Conservation (phyloP, 73 alveolate species). For the Paramecium sonneborni region DNA sequence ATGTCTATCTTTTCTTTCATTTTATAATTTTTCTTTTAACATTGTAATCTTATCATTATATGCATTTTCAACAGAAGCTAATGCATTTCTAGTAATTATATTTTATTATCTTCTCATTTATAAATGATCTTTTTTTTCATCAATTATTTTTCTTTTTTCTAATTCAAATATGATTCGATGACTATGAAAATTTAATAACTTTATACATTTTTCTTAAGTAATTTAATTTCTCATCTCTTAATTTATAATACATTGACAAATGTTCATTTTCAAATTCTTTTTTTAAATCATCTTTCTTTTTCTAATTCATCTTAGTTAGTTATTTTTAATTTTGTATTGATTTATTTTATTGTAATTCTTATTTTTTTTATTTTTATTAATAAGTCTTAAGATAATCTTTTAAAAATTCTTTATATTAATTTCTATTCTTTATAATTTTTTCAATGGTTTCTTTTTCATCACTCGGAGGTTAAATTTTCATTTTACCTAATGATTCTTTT, state of each 20-base stretch:
- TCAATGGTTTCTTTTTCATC: constrained; percentile 34
- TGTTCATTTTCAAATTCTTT: constrained; percentile 63
- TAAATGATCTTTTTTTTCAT: constrained; percentile 59
- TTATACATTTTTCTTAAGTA: constrained; percentile 64
- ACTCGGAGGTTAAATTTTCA: not conserved
- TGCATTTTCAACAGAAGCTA: constrained; percentile 56
- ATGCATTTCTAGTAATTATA: constrained; percentile 53
- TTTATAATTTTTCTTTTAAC: constrained; percentile 57
- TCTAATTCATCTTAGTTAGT: not conserved
- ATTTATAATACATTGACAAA: constrained; percentile 49
- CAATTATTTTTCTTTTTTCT: constrained; percentile 64
- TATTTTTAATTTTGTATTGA: not conserved
- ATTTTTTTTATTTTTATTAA: constrained; percentile 7
- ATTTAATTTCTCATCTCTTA: constrained; percentile 58
- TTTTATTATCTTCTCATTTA: constrained; percentile 57
- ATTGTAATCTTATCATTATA: constrained; percentile 61
- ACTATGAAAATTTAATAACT: not conserved
- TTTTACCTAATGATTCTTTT: not conserved
- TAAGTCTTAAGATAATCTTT: constrained; percentile 23
- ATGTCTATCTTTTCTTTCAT: constrained; percentile 64
- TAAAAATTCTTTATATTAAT: constrained; percentile 14
- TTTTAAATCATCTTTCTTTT: constrained; percentile 52
- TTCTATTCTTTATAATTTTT: not conserved
- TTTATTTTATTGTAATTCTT: not conserved
- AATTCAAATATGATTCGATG: constrained; percentile 64